Base-by-base conservation (phyloP, 306 rosid genomes). In the Rosa rugosa region DNA sequence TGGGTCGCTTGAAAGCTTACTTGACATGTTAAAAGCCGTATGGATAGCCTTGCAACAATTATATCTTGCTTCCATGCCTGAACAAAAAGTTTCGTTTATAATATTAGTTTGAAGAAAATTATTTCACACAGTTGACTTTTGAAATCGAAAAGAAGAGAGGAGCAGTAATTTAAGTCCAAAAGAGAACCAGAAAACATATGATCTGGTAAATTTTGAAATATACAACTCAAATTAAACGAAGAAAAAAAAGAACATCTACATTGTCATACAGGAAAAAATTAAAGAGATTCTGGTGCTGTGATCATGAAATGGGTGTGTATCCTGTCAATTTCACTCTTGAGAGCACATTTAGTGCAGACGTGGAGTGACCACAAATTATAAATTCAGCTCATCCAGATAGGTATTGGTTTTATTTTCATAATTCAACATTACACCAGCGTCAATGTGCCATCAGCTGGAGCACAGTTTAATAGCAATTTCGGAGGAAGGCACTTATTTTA, bases 61-160 rank as follows among this genome's bases (percentile, higher is more conserved):
- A 85, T 86, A 82, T 81, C 98, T 86, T 71, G 91, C 88, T 83
- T 95, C 99, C 99, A 95, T 95, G 51, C 96, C 99, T 93, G 86
- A 56, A 84, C 79, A 73, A 70, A 49, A 42, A 16, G 69, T 57
- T 62, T n/a, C 36, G 51, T 75, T 13, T 22, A 57, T 57, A 22
- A 22, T 57, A 22, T 22, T 22, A 10, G 11, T 57, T 57, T 0
- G 64, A 57, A 57, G 6, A 22, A 53, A 18, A 18, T 11, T 0
- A 23, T 59, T 59, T 23, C 31, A 38, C 63, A 27, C 36, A 31
- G 71, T 27, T 16, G 70, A 18, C 18, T 27, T 38, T 47, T 4
- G 44, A 49, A 68, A 44, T 57, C 23, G 13, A 40, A 18, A 50
- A 46, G 17, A 56, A 25, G 27, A 34, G 22, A 36, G 38, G 22